Base-by-base conservation (phyloP, 148 eudicot genomes). In the Pharnaceum exiguum region DNA sequence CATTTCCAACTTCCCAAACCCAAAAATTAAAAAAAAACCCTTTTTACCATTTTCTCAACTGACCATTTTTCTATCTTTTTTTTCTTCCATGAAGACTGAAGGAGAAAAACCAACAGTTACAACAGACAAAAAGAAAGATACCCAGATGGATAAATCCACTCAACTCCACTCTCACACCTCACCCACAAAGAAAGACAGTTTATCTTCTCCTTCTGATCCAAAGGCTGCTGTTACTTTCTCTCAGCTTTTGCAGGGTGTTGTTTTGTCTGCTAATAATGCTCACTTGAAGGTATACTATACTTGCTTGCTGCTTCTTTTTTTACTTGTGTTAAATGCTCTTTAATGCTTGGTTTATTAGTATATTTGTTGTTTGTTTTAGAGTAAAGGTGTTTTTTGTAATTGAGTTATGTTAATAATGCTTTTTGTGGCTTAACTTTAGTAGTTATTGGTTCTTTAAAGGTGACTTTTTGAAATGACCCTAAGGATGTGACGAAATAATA, bases 161-260 rank as follows among this genome's bases (percentile, higher is more conserved):
- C n/a, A n/a, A n/a, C n/a, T n/a, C n/a, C n/a, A n/a, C n/a, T n/a
- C n/a, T n/a, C n/a, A n/a, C n/a, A n/a, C n/a, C n/a, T n/a, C n/a
- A n/a, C n/a, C n/a, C n/a, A n/a, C 55, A 39, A 67, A 67, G 38
- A 19, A 50, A 22, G 25, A 4, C 23, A 26, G 32, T 47, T 38
- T 42, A 28, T 2, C 60, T 19, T 48, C 54, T 33, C 13, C 57
- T 36, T 43, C 63, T 9, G 19, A 51, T 16, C 35, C n/a, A 21
- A 4, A 26, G 39, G 51, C 17, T 62, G 22, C 17, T 40, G 25
- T 46, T 62, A 25, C 67, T 31, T 75, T 66, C 43, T 75, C 79
- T 19, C 54, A 66, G 57, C 68, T 75, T 31, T 46, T 75, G 16
- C 57, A 75, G 63, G 75, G 79, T 21, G 79, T 75, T 43, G 66